Percentiles rank a stretch among this genome's conserved stretches.
phyloP scores from a whole-genome alignment of 768 basidiomycete species.

The Xerocomus potaroensis region DNA sequence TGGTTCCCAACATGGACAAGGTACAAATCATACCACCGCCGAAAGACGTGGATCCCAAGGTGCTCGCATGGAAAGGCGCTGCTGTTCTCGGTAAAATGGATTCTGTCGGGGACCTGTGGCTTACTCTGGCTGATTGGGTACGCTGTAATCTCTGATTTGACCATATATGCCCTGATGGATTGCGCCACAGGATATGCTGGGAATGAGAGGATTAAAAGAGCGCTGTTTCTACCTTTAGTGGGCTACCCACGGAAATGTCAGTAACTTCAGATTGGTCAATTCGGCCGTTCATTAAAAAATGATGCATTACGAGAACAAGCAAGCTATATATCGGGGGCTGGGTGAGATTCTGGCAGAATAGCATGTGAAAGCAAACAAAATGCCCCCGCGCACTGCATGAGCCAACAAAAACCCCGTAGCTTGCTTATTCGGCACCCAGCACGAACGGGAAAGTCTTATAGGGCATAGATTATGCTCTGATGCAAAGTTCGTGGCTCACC shows the following conservation, averaged over 20 bases:
- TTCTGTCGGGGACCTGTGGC: constrained; percentile 83
- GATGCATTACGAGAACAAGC: constrained; percentile 16
- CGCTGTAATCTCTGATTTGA: constrained; percentile 18
- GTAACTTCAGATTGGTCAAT: background rate
- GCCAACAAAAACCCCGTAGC: background rate
- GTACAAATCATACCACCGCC: constrained; percentile 93
- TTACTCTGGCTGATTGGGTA: constrained; percentile 86
- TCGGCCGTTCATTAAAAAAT: background rate
- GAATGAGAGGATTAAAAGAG: constrained; percentile 78
- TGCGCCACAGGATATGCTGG: constrained; percentile 58
- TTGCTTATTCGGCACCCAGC: constrained; percentile 2
- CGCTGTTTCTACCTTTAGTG: constrained; percentile 71
- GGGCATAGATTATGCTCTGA: constrained; percentile 20
- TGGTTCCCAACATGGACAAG: constrained; percentile 81
- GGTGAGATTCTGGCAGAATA: background rate
- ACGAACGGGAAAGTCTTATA: constrained; percentile 14
- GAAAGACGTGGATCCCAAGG: constrained; percentile 85
- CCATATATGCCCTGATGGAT: constrained; percentile 3
- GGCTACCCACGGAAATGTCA: background rate
- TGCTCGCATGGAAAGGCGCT: constrained; percentile 94
- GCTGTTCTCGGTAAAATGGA: constrained; percentile 92
- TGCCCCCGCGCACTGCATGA: constrained; percentile 5
- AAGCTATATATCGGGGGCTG: background rate
- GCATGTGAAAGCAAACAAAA: constrained; percentile 5
- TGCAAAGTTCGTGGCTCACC: background rate